Base-by-base conservation (phyloP, 1,284 basidiomycete species). In the Rhodotorula sp. region DNA sequence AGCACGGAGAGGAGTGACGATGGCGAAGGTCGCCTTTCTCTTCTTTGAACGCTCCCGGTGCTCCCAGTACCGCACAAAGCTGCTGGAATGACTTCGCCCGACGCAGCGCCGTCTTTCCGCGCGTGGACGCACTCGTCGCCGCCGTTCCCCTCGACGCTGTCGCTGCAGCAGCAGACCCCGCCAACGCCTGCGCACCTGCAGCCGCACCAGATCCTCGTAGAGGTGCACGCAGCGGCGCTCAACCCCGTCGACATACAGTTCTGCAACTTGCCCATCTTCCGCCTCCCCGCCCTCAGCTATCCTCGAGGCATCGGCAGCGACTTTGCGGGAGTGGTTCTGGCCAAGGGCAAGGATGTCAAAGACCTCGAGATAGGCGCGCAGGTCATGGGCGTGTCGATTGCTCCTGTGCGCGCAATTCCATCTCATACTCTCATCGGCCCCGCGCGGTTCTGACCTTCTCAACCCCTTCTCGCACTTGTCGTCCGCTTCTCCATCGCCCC, bases 201-300 rank as follows among this genome's bases (percentile, higher is more conserved):
- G 25, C 63, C 64, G 5, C 57, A 61, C 21, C 82, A 88, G 68
- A 85, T 89, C 9, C 84, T 89, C 16, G 82, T 93, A 90, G 73
- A 95, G 81, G 82, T 95, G 91, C 77, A 93, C 89, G 17, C 92
- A 90, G 27, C 91, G 88, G 88, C 88, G 3, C 81, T 90, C 54
- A 91, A 91, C 77, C 89, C 89, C 0, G 83, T 88, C 86, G 89
- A 81, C 75, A 85, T 81, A 46, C 72, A 78, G 64, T 17, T 78
- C 65, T 72, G 45, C 59, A 76, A 71, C 14, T 17, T 56, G 12
- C 63, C 65, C 7, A 85, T 89, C 84, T 80, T 80, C n/a, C 12
- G 81, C 9, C 46, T 86, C 7, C 87, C 89, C 8, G 84, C 84
- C 63, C 59, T 76, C 4, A 4, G 49, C 9, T 61, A 61, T 17